phyloP scores from a whole-genome alignment of 768 basidiomycete genomes.

The Panellus pusillus region DNA sequence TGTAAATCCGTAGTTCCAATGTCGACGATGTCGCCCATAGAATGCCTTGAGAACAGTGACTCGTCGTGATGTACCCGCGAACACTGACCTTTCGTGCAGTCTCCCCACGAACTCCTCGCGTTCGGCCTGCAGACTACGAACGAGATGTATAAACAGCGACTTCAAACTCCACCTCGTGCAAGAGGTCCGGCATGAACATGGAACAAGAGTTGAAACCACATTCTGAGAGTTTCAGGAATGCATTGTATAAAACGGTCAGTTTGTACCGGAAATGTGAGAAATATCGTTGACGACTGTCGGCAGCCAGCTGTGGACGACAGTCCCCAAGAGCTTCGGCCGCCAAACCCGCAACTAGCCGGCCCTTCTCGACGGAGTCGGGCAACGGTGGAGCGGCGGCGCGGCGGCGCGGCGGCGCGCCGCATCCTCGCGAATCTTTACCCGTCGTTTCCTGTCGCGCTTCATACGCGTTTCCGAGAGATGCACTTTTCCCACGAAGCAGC shows the following conservation, averaged over 20 bases:
- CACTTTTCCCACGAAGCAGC: slow-evolving; percentile 24
- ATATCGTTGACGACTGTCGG: no score
- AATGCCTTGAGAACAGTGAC: slow-evolving; percentile 25
- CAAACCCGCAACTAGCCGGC: not conserved
- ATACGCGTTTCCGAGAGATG: slow-evolving; percentile 31
- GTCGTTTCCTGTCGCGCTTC: slow-evolving; percentile 15
- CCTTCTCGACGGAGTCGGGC: slow-evolving; percentile 13
- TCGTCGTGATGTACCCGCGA: no score
- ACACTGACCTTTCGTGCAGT: slow-evolving; percentile 21
- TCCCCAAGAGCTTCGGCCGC: slow-evolving; percentile 14
- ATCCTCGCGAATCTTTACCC: slow-evolving; percentile 17
- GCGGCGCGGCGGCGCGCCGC: not conserved
- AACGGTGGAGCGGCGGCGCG: not conserved
- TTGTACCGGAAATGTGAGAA: not conserved
- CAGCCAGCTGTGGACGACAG: no score
- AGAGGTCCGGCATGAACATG: slow-evolving; percentile 25
- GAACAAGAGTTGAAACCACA: slow-evolving; percentile 20
- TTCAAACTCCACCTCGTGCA: slow-evolving; percentile 34
- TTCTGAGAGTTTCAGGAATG: slow-evolving; percentile 21
- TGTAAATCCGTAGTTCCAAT: not conserved
- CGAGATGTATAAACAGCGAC: slow-evolving; percentile 25
- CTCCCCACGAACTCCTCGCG: slow-evolving; percentile 8
- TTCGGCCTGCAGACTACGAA: slow-evolving; percentile 24
- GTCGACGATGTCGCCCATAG: slow-evolving; percentile 21
- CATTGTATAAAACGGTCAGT: slow-evolving; percentile 20